A percentile compares a stretch with the other conserved stretches of the same genome.
phyloP scores from a whole-genome alignment of 129 eudicot species.

The Ambrosia trifida region DNA sequence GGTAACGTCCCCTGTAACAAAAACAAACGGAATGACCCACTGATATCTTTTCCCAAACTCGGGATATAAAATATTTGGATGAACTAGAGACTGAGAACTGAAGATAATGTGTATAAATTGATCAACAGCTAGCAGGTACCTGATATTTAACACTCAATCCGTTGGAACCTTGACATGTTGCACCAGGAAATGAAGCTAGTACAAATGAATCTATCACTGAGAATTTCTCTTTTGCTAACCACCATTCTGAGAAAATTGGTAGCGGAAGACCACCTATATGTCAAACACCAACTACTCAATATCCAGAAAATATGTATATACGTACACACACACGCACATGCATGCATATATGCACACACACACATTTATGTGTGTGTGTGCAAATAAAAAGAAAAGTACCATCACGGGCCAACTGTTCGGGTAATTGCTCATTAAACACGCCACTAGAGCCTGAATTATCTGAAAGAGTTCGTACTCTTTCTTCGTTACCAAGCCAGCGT shows the following conservation, averaged over 20 bases:
- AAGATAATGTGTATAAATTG: neutral
- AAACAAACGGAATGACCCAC: neutral
- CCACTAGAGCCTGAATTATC: conserved; percentile 40
- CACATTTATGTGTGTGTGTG: neutral
- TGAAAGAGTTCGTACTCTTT: conserved; percentile 53
- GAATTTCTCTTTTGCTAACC: conserved; percentile 93
- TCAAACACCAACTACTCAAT: conserved; percentile 12
- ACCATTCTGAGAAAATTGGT: conserved; percentile 91
- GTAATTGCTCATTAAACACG: conserved; percentile 57
- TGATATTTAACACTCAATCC: conserved; percentile 88
- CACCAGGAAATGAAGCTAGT: conserved; percentile 77
- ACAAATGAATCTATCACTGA: conserved; percentile 68
- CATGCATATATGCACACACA: neutral
- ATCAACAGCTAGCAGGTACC: conserved; percentile 37
- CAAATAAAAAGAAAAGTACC: conserved; percentile 45
- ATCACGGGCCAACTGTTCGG: conserved; percentile 91
- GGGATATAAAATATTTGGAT: neutral
- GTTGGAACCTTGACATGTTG: conserved; percentile 78
- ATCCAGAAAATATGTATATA: neutral
- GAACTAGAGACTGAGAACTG: neutral
- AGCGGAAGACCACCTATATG: conserved; percentile 76
- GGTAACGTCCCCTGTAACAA: no score
- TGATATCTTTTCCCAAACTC: neutral
- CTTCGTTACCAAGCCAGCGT: conserved; percentile 85
- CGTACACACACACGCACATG: neutral